Base-by-base conservation (phyloP, 495 filamentous ascomycete species). In the Podospora anserina region DNA sequence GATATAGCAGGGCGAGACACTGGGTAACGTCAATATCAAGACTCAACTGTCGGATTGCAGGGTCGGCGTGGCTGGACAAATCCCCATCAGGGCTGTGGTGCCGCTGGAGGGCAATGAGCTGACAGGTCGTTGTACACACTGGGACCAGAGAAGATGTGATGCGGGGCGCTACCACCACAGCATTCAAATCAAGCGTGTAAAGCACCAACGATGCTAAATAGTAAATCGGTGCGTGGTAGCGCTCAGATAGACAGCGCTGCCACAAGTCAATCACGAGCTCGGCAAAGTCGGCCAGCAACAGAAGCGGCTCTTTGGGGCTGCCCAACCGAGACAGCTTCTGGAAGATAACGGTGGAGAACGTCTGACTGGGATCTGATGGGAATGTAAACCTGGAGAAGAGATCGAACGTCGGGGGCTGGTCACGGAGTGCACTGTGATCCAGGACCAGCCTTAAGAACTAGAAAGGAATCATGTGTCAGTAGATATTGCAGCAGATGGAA, bases 391-490 rank as follows among this genome's bases (percentile, higher is more conserved):
- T 72, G 13, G 82, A 75, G 6, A 85, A 75, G 20, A 75, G 71
- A 39, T 85, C 82, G 54, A 85, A 81, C 3, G 77, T 78, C 4
- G 79, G 72, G 4, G 78, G 75, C 20, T 78, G 76, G 20, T 72
- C 76, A 6, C 72, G 77, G 11, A 71, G 68, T 7, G 75, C 69
- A n/a, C 74, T 73, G 61, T 84, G 81, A 58, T 81, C 80, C 9
- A 85, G 69, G n/a, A 82, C 75, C 5, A 81, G 72, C 60, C 75
- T 76, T 49, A 82, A 62, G 62, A 82, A 82, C 82, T 84, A 66
- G 13, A 56, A 5, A 11, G 4, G 4, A 32, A 20, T n/a, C 19
- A 3, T 5, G 23, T 18, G 34, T 1, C 9, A 49, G n/a, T 32
- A 67, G 79, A 82, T 80, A 72, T 83, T 74, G 61, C 77, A 77